Base-by-base conservation (phyloP, 257 asterid species). In the Solanum sejunctum region DNA sequence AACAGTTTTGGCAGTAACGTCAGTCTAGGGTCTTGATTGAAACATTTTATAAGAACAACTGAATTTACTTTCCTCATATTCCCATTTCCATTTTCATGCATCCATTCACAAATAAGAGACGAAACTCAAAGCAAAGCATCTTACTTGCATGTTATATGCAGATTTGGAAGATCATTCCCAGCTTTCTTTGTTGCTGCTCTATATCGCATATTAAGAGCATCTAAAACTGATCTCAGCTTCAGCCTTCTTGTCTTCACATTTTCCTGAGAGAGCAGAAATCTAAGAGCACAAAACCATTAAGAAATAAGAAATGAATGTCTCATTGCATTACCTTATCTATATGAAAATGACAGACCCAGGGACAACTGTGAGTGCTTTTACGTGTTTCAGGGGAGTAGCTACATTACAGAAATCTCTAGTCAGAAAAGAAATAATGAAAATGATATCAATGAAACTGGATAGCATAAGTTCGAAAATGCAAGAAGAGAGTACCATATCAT, bases 261-360 rank as follows among this genome's bases (percentile, higher is more conserved):
- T 88, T 93, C 97, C 99, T 97, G 97, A 86, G 85, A 86, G 83
- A 54, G 75, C 80, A 86, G 86, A 83, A 64, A 66, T 15, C 57
- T 39, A 78, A 54, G 70, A 80, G 73, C 49, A 84, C 84, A 63
- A 84, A 78, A 84, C 89, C 47, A 52, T 32, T 55, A 57, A 41
- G 67, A 52, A 3, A 72, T 83, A 83, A 58, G 45, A 81, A 72
- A 61, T 39, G 69, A 83, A 80, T 61, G 79, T 78, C 63, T 78
- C 28, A 78, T 43, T 72, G 86, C 69, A 83, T 88, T 91, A 97
- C 99, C 98, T 97, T 92, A 84, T 84, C 70, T 69, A 97, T 86
- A 79, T 93, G 97, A 86, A 97, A 94, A 91, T 93, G 95, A 84
- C 98, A 92, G 67, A 85, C 88, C 98, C 98, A 92, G n/a, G 96